Evolutionary conservation across 345 rosid species (phyloP).

Genomic region (Acer campestre): DNA sequence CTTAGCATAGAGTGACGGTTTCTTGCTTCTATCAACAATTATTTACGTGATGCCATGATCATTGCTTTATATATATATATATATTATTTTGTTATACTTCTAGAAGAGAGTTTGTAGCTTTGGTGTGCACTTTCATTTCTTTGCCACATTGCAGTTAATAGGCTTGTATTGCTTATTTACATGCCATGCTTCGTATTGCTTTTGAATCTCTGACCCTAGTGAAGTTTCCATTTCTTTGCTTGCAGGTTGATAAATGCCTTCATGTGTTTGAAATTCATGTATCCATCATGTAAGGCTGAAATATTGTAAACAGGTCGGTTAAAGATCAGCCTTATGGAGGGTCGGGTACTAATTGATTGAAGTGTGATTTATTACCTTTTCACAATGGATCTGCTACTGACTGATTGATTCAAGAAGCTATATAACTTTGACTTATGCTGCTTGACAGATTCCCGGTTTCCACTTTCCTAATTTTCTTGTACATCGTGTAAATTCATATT

Average conservation of each 20-base stretch:
- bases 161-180: neutral
- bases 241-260: constrained; percentile 49
- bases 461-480: constrained; percentile 52
- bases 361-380: constrained; percentile 25
- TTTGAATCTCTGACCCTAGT: neutral
- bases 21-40: neutral
- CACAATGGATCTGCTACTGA: constrained; percentile 42
- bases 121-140: neutral
- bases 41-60: neutral
- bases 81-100: neutral
- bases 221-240: constrained; percentile 13
- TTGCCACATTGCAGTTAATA: neutral
- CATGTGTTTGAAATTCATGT: constrained; percentile 9
- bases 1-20: neutral
- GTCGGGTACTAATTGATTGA: constrained; percentile 42
- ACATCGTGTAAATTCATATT: constrained; percentile 69
- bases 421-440: constrained; percentile 26
- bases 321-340: constrained; percentile 31
- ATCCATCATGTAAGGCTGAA: constrained; percentile 14
- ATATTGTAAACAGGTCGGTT: constrained; percentile 14
- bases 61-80: neutral
- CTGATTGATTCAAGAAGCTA: constrained; percentile 48
- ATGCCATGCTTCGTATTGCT: neutral
- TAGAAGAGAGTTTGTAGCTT: neutral
- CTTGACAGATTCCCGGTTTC: constrained; percentile 37